These are phyloP conservation scores for Nigrospora sphaerica DNA, from an alignment of 2,329 filamentous ascomycete genomes.

Conservation along the genomic window DNA sequence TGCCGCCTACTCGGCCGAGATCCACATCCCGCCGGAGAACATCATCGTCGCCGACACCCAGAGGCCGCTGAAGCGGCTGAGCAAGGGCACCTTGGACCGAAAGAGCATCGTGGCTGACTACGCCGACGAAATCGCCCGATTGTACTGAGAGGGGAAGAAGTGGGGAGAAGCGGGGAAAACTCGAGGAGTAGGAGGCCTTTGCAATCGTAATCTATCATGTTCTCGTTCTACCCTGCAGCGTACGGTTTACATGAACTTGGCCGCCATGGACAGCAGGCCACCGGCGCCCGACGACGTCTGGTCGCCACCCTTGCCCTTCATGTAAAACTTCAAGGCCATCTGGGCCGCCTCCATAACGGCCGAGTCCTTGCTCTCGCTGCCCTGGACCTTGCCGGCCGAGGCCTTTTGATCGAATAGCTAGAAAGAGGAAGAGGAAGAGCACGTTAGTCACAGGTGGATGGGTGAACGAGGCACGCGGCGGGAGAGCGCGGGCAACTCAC, in stretches of 20 bases:
- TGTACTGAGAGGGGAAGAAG: background rate
- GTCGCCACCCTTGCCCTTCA: conserved; percentile 63
- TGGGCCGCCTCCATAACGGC: conserved; percentile 74
- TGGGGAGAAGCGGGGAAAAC: too few relatives aligned
- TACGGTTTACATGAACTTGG: conserved; percentile 20
- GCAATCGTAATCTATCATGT: too few relatives aligned
- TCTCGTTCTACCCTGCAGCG: too few relatives aligned
- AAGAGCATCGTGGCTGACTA: conserved; percentile 2
- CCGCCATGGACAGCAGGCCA: conserved; percentile 20
- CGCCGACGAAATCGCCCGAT: background rate
- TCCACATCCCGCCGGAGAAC: conserved; percentile 1
- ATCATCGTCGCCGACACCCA: background rate
- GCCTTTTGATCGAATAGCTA: conserved; percentile 55
- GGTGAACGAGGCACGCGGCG: background rate
- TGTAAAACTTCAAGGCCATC: conserved; percentile 85
- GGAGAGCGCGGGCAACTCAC: conserved; percentile 30
- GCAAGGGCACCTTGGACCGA: conserved; percentile 3
- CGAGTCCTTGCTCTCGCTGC: conserved; percentile 68
- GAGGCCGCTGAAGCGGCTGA: background rate
- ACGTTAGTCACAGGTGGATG: background rate
- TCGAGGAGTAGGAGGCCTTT: too few relatives aligned
- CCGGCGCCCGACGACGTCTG: conserved; percentile 18
- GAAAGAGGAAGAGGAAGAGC: conserved; percentile 4
- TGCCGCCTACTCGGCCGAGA: background rate
- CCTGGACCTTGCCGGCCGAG: conserved; percentile 43